Percentiles rank a stretch among this genome's conserved stretches.
Conservation (phyloP, 148 eudicot genomes). For the Polygonum aviculare region DNA sequence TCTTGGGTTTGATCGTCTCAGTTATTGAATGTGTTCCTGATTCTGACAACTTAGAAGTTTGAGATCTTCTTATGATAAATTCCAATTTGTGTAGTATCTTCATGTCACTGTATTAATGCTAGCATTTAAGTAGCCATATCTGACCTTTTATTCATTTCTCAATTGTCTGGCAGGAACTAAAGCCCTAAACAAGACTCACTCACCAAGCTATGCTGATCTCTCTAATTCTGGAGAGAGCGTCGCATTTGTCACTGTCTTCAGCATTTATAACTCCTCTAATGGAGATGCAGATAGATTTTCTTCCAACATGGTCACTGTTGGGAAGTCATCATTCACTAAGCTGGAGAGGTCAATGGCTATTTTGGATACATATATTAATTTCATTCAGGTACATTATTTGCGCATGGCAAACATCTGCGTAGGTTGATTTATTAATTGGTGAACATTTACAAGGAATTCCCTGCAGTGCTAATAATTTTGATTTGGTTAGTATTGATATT, state of each 20-base stretch:
- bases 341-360: slow-evolving; percentile 83
- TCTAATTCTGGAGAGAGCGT: slow-evolving; percentile 31
- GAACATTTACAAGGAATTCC: neutral
- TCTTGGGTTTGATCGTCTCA: neutral
- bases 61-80: neutral
- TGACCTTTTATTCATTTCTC: slow-evolving; percentile 12
- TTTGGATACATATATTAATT: slow-evolving; percentile 56
- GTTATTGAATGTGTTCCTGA: neutral
- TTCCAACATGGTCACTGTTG: slow-evolving; percentile 49
- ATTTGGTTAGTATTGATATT: neutral
- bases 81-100: neutral
- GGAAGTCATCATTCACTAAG: slow-evolving; percentile 62
- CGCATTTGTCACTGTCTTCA: slow-evolving; percentile 69
- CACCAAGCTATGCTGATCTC: slow-evolving; percentile 18
- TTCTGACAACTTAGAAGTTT: neutral
- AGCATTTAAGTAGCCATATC: neutral
- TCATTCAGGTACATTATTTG: slow-evolving; percentile 51
- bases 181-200: slow-evolving; percentile 63
- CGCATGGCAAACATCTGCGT: neutral
- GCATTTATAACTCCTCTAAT: slow-evolving; percentile 52
- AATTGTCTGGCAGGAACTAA: slow-evolving; percentile 46
- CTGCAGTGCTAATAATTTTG: neutral
- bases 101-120: neutral
- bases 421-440: neutral
- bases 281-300: slow-evolving; percentile 20